Base-by-base conservation (phyloP, 352 stramenopile genomes). In the Aphanomyces stellatus region DNA sequence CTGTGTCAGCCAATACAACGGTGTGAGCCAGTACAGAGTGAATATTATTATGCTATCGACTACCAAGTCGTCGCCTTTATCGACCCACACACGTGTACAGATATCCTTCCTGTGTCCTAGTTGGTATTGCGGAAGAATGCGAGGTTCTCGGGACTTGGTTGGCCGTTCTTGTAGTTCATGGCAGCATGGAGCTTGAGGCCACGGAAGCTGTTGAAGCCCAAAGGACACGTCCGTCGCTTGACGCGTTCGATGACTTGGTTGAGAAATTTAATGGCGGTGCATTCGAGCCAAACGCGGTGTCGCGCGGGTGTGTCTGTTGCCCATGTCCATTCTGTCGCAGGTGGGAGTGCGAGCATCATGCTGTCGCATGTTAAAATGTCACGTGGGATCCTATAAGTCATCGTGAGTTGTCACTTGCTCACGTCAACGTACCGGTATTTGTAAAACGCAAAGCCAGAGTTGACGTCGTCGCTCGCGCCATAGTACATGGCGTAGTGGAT, bases 261-360 rank as follows among this genome's bases (percentile, higher is more conserved):
- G 13, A 69, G 24, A 4, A 22, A 34, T 33, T 74, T 74, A 40
- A 49, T 60, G 4, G 71, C 13, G 25, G 65, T 62, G 51, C 70
- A 74, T 25, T 62, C 51, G 7, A 51, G 28, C 70, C 70, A 74
- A 19, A 74, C 53, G n/a, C 71, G 41, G 34, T 74, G 70, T 31
- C 65, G 65, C 25, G 37, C 37, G 11, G 37, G 11, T 42, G 25
- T n/a, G 22, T 51, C 35, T 40, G 41, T 33, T 42, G 55, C 17
- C 15, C 40, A 30, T 8, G 60, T 35, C 48, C 49, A 64, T 24
- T 67, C 64, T 19, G 64, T 53, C 17, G 69, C 46, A 19, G 51
- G 42, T 24, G 69, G 63, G 24, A 71, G 15, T 24, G 49, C 40
- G 3, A 71, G 46, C 24, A 73, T 43, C 48, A 46, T 37, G 15